Evolutionary conservation across 2,329 filamentous ascomycete genomes (phyloP).

Genomic region (Apiospora rasikravindrae): DNA sequence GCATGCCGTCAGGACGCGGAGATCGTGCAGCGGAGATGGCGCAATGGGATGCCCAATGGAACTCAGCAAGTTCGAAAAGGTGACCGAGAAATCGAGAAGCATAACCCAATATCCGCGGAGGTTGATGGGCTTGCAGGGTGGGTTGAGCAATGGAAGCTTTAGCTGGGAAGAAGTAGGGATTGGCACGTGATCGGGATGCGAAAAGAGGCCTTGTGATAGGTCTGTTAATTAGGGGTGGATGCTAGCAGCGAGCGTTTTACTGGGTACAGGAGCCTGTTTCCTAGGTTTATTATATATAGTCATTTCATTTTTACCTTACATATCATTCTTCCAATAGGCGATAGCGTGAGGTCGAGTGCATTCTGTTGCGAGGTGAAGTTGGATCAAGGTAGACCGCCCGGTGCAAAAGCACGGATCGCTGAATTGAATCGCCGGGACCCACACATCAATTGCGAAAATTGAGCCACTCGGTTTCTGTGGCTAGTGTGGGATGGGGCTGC

Average conservation of each 20-base stretch:
- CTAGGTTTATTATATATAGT: background rate
- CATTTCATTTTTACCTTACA: background rate
- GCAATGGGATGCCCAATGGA: conserved; percentile 9
- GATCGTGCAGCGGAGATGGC: background rate
- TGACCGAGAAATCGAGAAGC: background rate
- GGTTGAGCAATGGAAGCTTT: background rate
- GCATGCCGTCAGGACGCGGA: background rate
- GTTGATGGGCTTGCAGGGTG: background rate
- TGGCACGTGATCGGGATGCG: background rate
- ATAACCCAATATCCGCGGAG: background rate
- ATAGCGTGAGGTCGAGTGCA: background rate
- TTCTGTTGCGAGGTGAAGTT: background rate
- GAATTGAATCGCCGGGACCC: background rate
- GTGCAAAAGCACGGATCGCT: background rate
- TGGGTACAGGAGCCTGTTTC: background rate
- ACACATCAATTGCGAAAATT: background rate
- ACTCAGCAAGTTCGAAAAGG: background rate
- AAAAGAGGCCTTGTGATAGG: background rate
- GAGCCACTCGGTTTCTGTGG: background rate
- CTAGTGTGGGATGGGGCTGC: background rate
- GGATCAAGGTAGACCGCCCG: background rate
- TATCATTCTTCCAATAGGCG: background rate
- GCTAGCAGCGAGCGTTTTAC: background rate
- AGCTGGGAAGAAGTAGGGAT: background rate
- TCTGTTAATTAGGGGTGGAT: background rate